Evolutionary conservation across 257 asterid species (phyloP), one percentile per base, ranked within the genome.

Genomic region (Solanum chmielewskii): DNA sequence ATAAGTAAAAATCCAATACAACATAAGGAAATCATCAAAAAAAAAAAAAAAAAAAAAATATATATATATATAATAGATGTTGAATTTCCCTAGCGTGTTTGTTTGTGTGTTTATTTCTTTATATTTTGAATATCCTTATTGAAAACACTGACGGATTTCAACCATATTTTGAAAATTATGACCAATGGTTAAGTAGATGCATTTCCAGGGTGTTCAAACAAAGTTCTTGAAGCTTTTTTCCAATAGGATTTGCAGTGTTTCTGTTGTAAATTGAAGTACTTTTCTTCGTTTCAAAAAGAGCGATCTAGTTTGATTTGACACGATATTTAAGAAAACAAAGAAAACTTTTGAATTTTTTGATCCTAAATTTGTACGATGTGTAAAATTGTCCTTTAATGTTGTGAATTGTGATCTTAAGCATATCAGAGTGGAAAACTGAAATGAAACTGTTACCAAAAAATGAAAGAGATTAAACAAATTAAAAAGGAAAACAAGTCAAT

Each of bases 1-100:
- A 44, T 91, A 33, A 21, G 15, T 7, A 23, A 88, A 41, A 11
- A 85, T 85, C 83, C 91, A 3, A 86, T 70, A 29, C 37, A 84
- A 85, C 91, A 90, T 66, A 44, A 70, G 14, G 75, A 59, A 87
- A 83, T 89, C 18, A 88, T 93, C 2, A 90, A 89, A 80, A 70
- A 90, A 86, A 27, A 27, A 27, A 90, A 86, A 1, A 27, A 27
- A 25, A 25, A 25, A 25, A 25, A 7, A 5, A 25, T 12, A 5
- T 66, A 66, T 11, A 21, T 21, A 60, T 6, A 16, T 2, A 4
- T 6, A 69, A 16, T 10, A 12, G 9, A 14, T 31, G 12, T 2
- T 69, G n/a, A 15, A 69, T 69, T 7, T 20, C 5, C 11, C 60
- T 6, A 69, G 11, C 10, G 33, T 29, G 3, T 69, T 14, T 3